These are phyloP conservation scores for Trebouxiophyceae sp. DNA, from an alignment of 163 green algal species.

Conservation along the genomic window DNA sequence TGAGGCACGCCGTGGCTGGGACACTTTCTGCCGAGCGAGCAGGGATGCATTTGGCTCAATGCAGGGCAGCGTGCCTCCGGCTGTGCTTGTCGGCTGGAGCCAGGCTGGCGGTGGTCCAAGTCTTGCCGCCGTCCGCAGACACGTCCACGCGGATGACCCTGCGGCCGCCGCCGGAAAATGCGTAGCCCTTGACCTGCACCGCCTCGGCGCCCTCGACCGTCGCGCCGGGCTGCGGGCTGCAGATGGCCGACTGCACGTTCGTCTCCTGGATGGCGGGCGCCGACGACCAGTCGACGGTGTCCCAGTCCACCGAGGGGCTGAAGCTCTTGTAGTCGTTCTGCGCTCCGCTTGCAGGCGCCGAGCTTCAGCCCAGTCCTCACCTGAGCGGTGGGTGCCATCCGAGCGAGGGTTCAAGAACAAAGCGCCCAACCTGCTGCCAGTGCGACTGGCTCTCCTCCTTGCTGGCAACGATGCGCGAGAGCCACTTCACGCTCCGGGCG, in stretches of 20 bases:
- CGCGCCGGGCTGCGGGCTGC: constrained; percentile 35
- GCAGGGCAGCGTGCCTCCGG: neutral
- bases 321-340: constrained; percentile 84
- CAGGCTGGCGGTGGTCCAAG: constrained; percentile 47
- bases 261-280: constrained; percentile 68
- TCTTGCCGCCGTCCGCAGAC: constrained; percentile 62
- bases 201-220: constrained; percentile 22
- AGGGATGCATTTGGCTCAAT: neutral
- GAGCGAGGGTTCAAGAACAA: too few relatives aligned
- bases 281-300: constrained; percentile 62
- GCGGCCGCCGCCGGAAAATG: constrained; percentile 61
- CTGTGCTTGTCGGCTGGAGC: too few relatives aligned
- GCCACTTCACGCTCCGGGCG: constrained; percentile 78
- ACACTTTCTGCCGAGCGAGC: neutral
- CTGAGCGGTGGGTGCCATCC: too few relatives aligned
- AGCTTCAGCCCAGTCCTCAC: too few relatives aligned
- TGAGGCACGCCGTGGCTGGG: neutral
- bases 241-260: constrained; percentile 64
- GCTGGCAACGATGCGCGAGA: constrained; percentile 53
- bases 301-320: constrained; percentile 58
- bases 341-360: too few relatives aligned
- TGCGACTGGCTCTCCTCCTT: constrained; percentile 51
- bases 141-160: constrained; percentile 81
- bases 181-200: constrained; percentile 33
- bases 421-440: constrained; percentile 73